phyloP scores from a whole-genome alignment of 2,329 filamentous ascomycete genomes.

The Alternaria sp. region DNA sequence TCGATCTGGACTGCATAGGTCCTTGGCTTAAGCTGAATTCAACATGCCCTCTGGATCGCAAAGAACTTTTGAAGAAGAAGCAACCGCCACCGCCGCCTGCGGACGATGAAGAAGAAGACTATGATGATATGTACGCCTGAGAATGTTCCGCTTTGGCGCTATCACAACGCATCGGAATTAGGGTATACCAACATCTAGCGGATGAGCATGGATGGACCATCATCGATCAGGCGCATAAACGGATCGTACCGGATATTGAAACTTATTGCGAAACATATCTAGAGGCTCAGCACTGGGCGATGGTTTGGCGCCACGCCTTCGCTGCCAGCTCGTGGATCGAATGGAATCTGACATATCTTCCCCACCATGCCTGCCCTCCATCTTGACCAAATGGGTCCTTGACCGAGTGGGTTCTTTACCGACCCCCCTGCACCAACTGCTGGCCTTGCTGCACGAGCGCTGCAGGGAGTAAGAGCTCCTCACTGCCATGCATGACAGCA shows the following conservation, averaged over 20 bases:
- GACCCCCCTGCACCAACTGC: constrained; percentile 5
- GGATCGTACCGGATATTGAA: neutral
- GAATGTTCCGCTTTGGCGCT: neutral
- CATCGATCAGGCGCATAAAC: neutral
- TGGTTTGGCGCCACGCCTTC: constrained; percentile 9
- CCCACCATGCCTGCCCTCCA: neutral
- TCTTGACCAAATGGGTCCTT: neutral
- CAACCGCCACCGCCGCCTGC: constrained; percentile 54
- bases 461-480: constrained; percentile 18
- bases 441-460: constrained; percentile 18
- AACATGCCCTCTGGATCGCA: constrained; percentile 70
- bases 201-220: neutral
- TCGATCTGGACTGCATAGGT: constrained; percentile 71
- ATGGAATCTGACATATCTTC: neutral
- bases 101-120: constrained; percentile 62
- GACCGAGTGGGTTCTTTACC: too few species aligned
- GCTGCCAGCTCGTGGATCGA: constrained; percentile 2
- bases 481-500: constrained; percentile 21
- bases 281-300: neutral
- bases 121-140: constrained; percentile 61
- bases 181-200: constrained; percentile 13
- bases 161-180: constrained; percentile 17
- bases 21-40: constrained; percentile 72
- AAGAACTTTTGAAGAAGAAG: constrained; percentile 65
- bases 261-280: neutral